phyloP scores from a whole-genome alignment of 208 protist species.

The Acanthamoeba healyi region DNA sequence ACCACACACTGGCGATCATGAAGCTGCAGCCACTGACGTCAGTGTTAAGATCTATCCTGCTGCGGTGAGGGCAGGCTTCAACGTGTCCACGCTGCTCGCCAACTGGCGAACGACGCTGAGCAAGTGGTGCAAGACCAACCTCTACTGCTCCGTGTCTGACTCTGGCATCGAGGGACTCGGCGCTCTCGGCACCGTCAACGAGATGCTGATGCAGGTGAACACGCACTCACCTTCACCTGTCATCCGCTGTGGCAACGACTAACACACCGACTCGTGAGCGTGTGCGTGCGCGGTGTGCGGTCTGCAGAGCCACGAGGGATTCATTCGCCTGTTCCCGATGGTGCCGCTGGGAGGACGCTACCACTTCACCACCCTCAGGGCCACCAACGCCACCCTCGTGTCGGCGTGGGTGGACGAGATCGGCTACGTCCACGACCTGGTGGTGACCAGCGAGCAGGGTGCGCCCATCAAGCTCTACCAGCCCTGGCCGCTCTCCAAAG shows the following conservation, averaged over 20 bases:
- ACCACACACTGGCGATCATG: background rate
- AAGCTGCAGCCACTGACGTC: background rate
- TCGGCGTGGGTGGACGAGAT: background rate
- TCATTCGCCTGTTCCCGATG: background rate
- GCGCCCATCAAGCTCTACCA: background rate
- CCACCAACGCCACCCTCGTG: background rate
- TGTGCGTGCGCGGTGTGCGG: background rate
- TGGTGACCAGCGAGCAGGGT: background rate
- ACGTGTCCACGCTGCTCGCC: background rate
- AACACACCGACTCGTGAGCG: background rate
- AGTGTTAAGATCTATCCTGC: background rate
- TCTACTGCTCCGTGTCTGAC: background rate
- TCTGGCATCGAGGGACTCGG: background rate
- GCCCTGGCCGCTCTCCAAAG: background rate
- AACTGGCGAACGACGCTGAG: background rate
- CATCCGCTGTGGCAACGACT: background rate
- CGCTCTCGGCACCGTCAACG: background rate
- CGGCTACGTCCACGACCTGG: background rate
- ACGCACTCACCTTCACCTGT: background rate
- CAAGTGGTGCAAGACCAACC: background rate
- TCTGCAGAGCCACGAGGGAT: slow-evolving; percentile 16
- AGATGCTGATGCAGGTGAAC: slow-evolving; percentile 26
- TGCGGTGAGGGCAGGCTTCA: background rate
- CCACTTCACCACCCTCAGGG: background rate
- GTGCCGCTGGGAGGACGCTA: background rate